Conservation (phyloP, 2,329 filamentous ascomycete genomes). For the Calonectria honghensis region DNA sequence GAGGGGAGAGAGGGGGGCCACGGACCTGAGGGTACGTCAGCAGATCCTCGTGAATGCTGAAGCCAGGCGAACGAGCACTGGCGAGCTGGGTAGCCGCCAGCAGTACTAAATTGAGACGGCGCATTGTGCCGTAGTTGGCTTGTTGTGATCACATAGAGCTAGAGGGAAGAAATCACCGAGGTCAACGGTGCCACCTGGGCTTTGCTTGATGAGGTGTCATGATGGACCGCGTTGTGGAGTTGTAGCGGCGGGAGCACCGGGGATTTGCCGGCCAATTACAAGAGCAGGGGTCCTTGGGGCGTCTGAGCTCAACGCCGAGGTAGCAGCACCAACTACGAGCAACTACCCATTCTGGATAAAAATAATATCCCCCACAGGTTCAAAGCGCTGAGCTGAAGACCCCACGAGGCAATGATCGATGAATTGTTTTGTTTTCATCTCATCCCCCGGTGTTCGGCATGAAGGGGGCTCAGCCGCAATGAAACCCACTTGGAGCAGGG, state of each 20-base stretch:
- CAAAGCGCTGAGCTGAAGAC: conserved; percentile 24
- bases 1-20: conserved; percentile 32
- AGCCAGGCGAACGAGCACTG: conserved; percentile 72
- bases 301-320: conserved; percentile 19
- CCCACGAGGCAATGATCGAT: background rate
- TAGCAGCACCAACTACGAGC: conserved; percentile 3
- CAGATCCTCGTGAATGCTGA: conserved; percentile 92
- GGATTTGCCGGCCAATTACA: conserved; percentile 50
- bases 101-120: conserved; percentile 67
- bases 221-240: conserved; percentile 52
- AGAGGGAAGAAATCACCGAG: conserved; percentile 36
- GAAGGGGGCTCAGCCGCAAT: conserved; percentile 21
- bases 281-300: conserved; percentile 5
- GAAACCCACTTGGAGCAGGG: conserved; percentile 16
- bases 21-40: conserved; percentile 89
- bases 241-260: conserved; percentile 39
- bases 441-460: conserved; percentile 4
- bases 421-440: background rate
- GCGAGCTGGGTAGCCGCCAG: conserved; percentile 67
- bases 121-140: conserved; percentile 65
- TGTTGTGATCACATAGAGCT: conserved; percentile 56
- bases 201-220: conserved; percentile 58
- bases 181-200: conserved; percentile 41
- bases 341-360: conserved; percentile 31
- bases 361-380: conserved; percentile 9